Evolutionary conservation across 139 green algal genomes (phyloP).

Genomic region (Penium margaritaceum): DNA sequence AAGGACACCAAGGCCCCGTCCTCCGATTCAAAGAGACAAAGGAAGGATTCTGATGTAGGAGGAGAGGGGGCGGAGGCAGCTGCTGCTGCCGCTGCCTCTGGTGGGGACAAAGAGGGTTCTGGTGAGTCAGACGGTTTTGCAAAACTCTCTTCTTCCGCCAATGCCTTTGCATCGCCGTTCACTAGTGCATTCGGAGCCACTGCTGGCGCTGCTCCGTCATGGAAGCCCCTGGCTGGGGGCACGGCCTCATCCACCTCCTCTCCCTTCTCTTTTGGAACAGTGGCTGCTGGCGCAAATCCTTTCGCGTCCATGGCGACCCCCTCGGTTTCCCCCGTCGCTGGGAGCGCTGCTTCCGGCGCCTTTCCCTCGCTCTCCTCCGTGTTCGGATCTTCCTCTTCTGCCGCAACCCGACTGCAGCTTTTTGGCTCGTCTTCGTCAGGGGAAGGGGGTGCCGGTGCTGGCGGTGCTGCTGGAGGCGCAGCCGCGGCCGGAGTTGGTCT

Average conservation of each 20-base stretch:
- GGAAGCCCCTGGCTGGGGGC: no score
- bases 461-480: no score
- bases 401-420: conserved; percentile 9
- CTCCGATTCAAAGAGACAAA: no score
- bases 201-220: neutral
- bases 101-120: neutral
- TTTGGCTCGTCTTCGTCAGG: conserved; percentile 16
- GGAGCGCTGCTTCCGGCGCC: neutral
- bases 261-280: neutral
- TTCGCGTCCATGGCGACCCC: neutral
- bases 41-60: neutral
- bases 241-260: neutral
- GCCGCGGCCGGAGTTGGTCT: no score
- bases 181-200: neutral
- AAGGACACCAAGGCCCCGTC: neutral
- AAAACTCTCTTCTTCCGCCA: neutral
- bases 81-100: neutral
- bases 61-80: neutral
- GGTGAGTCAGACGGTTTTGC: conserved; percentile 3
- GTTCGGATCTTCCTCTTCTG: conserved; percentile 11
- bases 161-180: neutral
- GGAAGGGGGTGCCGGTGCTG: neutral
- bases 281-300: no score
- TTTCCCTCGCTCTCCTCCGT: conserved; percentile 35
- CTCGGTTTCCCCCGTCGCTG: conserved; percentile 1